A percentile compares a stretch with the other conserved stretches of the same genome.
phyloP scores from a whole-genome alignment of 1,284 basidiomycete genomes.

The Irpex lacteus region DNA sequence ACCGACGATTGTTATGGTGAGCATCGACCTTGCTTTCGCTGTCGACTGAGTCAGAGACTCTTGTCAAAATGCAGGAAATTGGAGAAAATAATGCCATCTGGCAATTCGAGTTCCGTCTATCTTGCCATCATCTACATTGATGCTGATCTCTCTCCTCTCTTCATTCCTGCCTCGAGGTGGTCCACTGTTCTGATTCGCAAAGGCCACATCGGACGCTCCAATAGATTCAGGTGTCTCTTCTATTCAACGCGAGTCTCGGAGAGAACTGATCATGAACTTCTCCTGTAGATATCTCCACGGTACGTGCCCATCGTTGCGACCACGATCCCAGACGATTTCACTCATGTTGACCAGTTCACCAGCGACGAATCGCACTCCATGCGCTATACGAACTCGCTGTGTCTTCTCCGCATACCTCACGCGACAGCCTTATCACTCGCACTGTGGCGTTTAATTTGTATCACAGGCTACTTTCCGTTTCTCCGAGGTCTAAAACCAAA shows the following conservation, averaged over 20 bases:
- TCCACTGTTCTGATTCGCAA: neutral
- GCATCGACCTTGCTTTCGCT: neutral
- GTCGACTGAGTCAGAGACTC: neutral
- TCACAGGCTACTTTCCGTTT: neutral
- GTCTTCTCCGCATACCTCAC: neutral
- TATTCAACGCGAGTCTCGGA: neutral
- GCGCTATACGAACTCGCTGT: neutral
- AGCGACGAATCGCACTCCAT: neutral
- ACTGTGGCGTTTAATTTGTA: neutral
- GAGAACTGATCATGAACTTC: no score
- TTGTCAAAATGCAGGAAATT: neutral
- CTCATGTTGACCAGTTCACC: neutral
- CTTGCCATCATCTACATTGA: neutral
- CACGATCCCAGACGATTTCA: neutral
- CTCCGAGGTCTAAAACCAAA: neutral
- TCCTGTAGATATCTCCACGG: no score
- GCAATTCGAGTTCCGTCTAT: neutral
- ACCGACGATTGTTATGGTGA: neutral
- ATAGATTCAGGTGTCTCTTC: neutral
- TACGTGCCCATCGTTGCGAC: neutral
- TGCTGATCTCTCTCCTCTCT: neutral
- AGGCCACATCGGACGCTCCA: neutral
- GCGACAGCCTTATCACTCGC: neutral
- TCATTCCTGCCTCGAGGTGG: conserved; percentile 1
- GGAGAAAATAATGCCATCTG: neutral